phyloP scores from a whole-genome alignment of 1,284 basidiomycete species.

The Gymnopus androsaceus region DNA sequence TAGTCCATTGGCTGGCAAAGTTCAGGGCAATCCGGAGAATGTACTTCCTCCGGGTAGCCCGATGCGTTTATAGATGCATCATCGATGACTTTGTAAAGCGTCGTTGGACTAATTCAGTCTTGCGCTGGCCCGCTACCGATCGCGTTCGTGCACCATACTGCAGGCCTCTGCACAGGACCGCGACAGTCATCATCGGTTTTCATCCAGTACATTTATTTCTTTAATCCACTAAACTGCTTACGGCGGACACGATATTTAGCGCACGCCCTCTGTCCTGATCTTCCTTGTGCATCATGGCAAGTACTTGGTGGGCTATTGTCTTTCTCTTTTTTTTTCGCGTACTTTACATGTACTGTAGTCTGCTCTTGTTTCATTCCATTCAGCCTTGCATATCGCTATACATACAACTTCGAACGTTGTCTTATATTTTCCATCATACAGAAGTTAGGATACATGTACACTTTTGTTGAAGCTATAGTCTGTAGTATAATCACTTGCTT shows the following conservation, averaged over 20 bases:
- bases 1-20: conserved; percentile 41
- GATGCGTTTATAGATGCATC: conserved; percentile 10
- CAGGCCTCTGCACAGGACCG: conserved; percentile 1
- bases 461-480: not conserved
- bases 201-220: not conserved
- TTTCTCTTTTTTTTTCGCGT: not conserved
- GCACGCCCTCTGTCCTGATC: conserved; percentile 14
- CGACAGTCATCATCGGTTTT: not conserved
- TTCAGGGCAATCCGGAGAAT: not conserved
- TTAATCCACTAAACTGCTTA: not conserved
- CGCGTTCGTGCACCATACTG: not conserved
- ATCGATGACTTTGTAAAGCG: not conserved
- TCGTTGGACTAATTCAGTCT: not conserved
- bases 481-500: not conserved
- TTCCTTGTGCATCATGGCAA: too few species aligned
- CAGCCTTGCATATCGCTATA: too few species aligned
- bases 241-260: conserved; percentile 11
- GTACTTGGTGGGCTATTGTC: too few species aligned
- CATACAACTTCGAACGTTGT: not conserved
- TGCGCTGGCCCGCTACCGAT: not conserved
- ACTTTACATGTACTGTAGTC: not conserved
- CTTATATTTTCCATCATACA: not conserved
- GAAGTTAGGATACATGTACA: not conserved
- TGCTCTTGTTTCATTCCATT: not conserved
- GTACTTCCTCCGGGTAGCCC: conserved; percentile 22